phyloP scores from a whole-genome alignment of 306 rosid genomes.

The Betula pendula region DNA sequence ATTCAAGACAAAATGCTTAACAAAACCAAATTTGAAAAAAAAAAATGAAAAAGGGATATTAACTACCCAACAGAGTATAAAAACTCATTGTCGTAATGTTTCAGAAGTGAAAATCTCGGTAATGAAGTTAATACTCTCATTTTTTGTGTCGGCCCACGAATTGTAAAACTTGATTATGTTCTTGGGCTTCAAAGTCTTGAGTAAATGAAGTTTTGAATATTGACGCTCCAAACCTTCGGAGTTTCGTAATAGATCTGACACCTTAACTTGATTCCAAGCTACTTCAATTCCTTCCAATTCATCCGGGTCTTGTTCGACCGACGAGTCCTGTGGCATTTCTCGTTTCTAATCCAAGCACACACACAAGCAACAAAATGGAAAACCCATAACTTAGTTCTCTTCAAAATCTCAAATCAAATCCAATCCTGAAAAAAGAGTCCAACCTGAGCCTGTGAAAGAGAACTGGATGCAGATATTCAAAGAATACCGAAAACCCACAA shows the following conservation, averaged over 20 bases:
- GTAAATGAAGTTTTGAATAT: slow-evolving; percentile 91
- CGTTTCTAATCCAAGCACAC: slow-evolving; percentile 18
- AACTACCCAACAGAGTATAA: not conserved
- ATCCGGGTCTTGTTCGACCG: slow-evolving; percentile 68
- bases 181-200: slow-evolving; percentile 92
- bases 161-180: slow-evolving; percentile 84
- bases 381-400: slow-evolving; percentile 8
- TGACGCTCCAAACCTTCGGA: slow-evolving; percentile 86
- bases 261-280: slow-evolving; percentile 98
- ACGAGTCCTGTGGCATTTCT: slow-evolving; percentile 63
- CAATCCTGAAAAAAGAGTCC: not conserved
- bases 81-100: slow-evolving; percentile 84
- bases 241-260: slow-evolving; percentile 76
- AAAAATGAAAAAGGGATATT: slow-evolving; percentile 4
- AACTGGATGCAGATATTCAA: not conserved
- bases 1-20: slow-evolving; percentile 19
- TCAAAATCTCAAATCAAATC: not conserved
- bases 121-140: slow-evolving; percentile 83
- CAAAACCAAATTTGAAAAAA: slow-evolving; percentile 9
- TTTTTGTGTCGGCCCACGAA: slow-evolving; percentile 80
- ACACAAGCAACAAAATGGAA: not conserved
- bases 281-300: slow-evolving; percentile 98
- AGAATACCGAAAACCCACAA: not conserved
- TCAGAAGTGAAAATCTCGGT: slow-evolving; percentile 97
- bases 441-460: slow-evolving; percentile 1